Evolutionary conservation across 371 early-diverging fungal genomes (phyloP).

Genomic region (Dentiscutata heterogama): DNA sequence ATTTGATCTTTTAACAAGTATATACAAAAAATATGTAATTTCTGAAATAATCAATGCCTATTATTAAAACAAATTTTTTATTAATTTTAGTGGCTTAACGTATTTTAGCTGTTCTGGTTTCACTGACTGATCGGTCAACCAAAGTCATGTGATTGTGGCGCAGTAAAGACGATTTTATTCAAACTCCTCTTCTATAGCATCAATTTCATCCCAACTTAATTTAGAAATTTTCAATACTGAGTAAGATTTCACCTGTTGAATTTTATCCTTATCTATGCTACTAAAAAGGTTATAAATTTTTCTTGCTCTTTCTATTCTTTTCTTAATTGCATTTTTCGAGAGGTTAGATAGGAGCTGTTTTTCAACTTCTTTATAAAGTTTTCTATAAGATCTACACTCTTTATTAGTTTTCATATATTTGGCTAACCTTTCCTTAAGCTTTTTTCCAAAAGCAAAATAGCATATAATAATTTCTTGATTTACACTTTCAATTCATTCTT

Average conservation of each 20-base stretch:
- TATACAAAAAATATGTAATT: too few relatives aligned
- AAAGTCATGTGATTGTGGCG: conserved; percentile 7
- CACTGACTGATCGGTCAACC: conserved; percentile 13
- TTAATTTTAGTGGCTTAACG: too few relatives aligned
- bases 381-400: too few relatives aligned
- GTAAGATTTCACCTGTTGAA: conserved; percentile 7
- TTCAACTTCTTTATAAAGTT: too few relatives aligned
- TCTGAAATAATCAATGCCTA: too few relatives aligned
- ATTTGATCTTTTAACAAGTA: too few relatives aligned
- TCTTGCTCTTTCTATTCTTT: conserved; percentile 30
- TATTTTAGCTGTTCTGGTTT: background rate
- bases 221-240: conserved; percentile 20
- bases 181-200: conserved; percentile 9
- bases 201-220: conserved; percentile 7
- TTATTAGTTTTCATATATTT: too few relatives aligned
- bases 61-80: too few relatives aligned
- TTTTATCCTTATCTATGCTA: conserved; percentile 1
- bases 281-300: conserved; percentile 20
- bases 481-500: background rate
- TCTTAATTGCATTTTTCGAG: conserved; percentile 13
- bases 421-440: too few relatives aligned
- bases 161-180: conserved; percentile 7
- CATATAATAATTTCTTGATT: conserved; percentile 7
- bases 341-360: too few relatives aligned
- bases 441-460: background rate